Base-by-base conservation (phyloP, 768 basidiomycete species). In the Tulasnella sp. region DNA sequence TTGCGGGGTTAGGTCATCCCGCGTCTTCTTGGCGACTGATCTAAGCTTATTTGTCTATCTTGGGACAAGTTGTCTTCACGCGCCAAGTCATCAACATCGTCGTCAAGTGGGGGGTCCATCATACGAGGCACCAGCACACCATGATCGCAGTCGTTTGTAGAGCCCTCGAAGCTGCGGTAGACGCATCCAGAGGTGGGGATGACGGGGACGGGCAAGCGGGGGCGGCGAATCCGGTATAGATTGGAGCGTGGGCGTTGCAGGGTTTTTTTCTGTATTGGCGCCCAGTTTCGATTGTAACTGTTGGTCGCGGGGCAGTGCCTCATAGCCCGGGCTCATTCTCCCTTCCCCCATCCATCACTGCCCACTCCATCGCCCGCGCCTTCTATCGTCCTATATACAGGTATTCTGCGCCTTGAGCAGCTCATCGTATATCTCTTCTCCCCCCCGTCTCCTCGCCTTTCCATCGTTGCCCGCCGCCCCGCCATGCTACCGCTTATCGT, bases 41-140 rank as follows among this genome's bases (percentile, higher is more conserved):
- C 18, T n/a, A n/a, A n/a, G n/a, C n/a, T 36, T 68, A 68, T 68
- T 68, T 68, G 62, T 68, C 62, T 34, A 68, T 68, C 62, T 68
- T 68, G 10, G 62, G 62, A 36, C 62, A 18, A 31, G 31, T 68
- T 27, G 36, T 68, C 62, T 68, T 68, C 36, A 3, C 10, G 62
- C 62, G 62, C 31, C 62, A 68, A 68, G 52, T 52, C 52, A 52
- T 52, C 52, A 21, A 7, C 52, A n/a, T n/a, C 21, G 10, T 21
- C n/a, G 52, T 52, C 52, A 24, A 52, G 62, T n/a, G n/a, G n/a
- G n/a, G n/a, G n/a, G n/a, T n/a, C n/a, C n/a, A n/a, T n/a, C n/a
- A 21, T 34, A 12, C 27, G 2, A 16, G 5, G 24, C 3, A 34
- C n/a, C 6, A 31, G 62, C n/a, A 68, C 34, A 68, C 14, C 4